Conservation (phyloP, 148 eudicot species). For the Cornus controversa region DNA sequence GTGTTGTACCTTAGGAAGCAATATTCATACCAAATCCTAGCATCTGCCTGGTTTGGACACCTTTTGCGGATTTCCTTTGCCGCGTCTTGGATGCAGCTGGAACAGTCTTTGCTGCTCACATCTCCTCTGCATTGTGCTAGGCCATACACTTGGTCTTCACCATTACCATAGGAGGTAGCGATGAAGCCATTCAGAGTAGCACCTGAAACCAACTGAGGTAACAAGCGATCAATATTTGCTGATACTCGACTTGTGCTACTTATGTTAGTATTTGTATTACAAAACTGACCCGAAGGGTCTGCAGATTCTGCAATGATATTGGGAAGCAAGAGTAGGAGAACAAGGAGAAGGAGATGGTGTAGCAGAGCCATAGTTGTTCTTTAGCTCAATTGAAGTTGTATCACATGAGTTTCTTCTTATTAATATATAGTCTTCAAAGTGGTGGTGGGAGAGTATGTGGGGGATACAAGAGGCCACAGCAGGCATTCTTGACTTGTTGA, state of each 20-base stretch:
- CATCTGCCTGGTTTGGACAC: slow-evolving; percentile 61
- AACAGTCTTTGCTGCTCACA: slow-evolving; percentile 54
- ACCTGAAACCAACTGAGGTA: slow-evolving; percentile 37
- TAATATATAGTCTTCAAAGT: neutral
- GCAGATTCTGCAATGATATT: slow-evolving; percentile 29
- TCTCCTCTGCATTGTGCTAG: slow-evolving; percentile 87
- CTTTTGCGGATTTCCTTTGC: slow-evolving; percentile 31
- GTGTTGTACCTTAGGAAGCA: slow-evolving; percentile 73
- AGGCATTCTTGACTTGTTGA: neutral
- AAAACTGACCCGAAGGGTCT: slow-evolving; percentile 42
- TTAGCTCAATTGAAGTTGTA: neutral
- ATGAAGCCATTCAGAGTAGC: slow-evolving; percentile 36
- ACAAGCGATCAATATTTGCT: slow-evolving; percentile 46
- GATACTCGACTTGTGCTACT: slow-evolving; percentile 23
- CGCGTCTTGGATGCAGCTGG: slow-evolving; percentile 60
- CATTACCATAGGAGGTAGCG: slow-evolving; percentile 47
- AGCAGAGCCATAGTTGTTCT: slow-evolving; percentile 3
- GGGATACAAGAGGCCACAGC: neutral
- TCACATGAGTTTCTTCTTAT: neutral
- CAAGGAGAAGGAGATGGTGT: slow-evolving; percentile 16
- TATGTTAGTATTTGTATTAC: slow-evolving; percentile 38
- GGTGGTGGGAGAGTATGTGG: slow-evolving; percentile 10
- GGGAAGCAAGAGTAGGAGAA: slow-evolving; percentile 22
- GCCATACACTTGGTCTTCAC: slow-evolving; percentile 45
- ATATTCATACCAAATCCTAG: slow-evolving; percentile 68